A percentile compares a stretch with the other conserved stretches of the same genome.
Conservation (phyloP, 2,329 filamentous ascomycete species). For the Ilyonectria destructans region DNA sequence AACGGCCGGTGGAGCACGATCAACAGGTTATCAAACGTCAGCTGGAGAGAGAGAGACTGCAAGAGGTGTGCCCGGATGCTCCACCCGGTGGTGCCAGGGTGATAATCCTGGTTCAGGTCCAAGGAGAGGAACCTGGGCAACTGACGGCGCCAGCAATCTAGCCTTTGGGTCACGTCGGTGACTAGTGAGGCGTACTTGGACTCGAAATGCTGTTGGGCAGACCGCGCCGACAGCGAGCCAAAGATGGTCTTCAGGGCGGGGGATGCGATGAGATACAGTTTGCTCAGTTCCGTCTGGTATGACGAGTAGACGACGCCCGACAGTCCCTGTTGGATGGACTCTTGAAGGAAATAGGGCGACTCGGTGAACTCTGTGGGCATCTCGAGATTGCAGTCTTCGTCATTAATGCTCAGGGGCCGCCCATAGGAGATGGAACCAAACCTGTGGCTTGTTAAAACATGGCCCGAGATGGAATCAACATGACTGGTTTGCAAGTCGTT, state of each 20-base stretch:
- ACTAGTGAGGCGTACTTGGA: conserved; percentile 11
- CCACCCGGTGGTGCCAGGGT: background rate
- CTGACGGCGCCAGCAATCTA: background rate
- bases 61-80: conserved; percentile 5
- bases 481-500: background rate
- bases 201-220: conserved; percentile 2
- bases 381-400: conserved; percentile 12
- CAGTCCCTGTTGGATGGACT: background rate
- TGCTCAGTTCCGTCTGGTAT: conserved; percentile 15
- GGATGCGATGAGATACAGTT: conserved; percentile 19
- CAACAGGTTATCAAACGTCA: conserved; percentile 17
- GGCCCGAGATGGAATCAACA: no score
- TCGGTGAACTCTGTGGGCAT: conserved; percentile 16
- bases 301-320: conserved; percentile 12
- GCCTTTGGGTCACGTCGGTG: conserved; percentile 1
- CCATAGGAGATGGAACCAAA: conserved; percentile 21
- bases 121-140: conserved; percentile 3
- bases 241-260: conserved; percentile 17
- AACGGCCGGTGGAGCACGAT: conserved; percentile 19
- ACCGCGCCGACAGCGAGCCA: conserved; percentile 10
- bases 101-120: conserved; percentile 13
- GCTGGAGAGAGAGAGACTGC: conserved; percentile 19
- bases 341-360: conserved; percentile 6
- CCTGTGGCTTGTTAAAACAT: background rate
- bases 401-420: conserved; percentile 14